Base-by-base conservation (phyloP, 2,329 filamentous ascomycete species). In the Trichoderma polysporum region DNA sequence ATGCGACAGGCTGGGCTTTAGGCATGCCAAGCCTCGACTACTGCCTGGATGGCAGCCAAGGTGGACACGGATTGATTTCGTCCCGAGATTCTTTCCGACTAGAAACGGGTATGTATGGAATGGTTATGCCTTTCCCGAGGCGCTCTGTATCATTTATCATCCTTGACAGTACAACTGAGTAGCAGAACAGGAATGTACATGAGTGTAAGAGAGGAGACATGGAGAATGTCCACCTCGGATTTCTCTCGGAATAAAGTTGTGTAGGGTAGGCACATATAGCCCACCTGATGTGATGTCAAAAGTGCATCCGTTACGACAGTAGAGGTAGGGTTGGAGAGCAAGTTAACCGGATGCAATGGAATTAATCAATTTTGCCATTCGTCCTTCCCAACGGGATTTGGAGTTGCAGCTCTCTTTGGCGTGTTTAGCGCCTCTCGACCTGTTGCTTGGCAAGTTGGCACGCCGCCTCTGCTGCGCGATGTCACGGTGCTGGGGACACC, bases 11-110 rank as follows among this genome's bases (percentile, higher is more conserved):
- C 27, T 22, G 53, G 35, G 19, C 19, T n/a, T 39, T 15, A 56
- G 33, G 53, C 53, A 56, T 19, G 50, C 50, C 50, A 53, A 53
- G 29, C 19, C 17, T 12, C 10, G 31, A 37, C 53, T 39, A 54
- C 31, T 33, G n/a, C 31, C n/a, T 33, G n/a, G 13, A 33, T 12
- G 33, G 19, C 17, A 56, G 33, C 53, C 53, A 19, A 39, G 33
- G 50, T 39, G 17, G 59, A n/a, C n/a, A n/a, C n/a, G 47, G 22
- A 41, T 33, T 53, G 25, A 17, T 39, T 52, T 62, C 59, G 19
- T 12, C 47, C 33, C 59, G 49, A 62, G 35, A 39, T 62, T 41
- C 33, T 62, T 52, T 49, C 59, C 31, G 59, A 19, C n/a, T 35
- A 29, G n/a, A 9, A 19, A 7, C 19, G 45, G 4, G 6, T 33